Percentiles rank a stretch among this genome's conserved stretches.
Evolutionary conservation across 2,329 filamentous ascomycete genomes (phyloP).

Genomic region (Fusarium goolgardi): DNA sequence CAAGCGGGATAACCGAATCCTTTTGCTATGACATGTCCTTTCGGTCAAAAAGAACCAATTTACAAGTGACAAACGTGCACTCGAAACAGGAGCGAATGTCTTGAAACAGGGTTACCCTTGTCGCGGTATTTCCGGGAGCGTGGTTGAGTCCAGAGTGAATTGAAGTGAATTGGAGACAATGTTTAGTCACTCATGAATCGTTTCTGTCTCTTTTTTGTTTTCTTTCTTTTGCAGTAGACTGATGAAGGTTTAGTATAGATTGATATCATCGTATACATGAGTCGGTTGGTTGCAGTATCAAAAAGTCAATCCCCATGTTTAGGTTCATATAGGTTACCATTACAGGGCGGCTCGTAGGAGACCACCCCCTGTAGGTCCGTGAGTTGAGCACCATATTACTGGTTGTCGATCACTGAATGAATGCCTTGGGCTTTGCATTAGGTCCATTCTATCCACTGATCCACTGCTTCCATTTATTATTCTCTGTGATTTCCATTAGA

Average conservation of each 20-base stretch:
- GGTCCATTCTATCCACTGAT: too few species aligned
- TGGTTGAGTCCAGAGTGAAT: conserved; percentile 6
- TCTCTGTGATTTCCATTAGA: conserved; percentile 2
- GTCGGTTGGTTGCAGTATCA: background rate
- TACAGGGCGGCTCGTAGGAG: background rate
- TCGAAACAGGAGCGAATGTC: conserved; percentile 28
- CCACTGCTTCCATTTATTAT: background rate
- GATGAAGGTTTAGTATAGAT: background rate
- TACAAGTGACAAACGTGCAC: conserved; percentile 22
- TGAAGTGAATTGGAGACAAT: background rate
- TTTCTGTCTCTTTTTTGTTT: background rate
- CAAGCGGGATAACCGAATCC: conserved; percentile 34
- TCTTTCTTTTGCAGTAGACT: background rate
- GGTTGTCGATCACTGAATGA: background rate
- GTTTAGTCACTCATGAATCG: background rate
- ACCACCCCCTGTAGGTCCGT: background rate
- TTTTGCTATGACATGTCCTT: conserved; percentile 9
- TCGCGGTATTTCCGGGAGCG: conserved; percentile 45
- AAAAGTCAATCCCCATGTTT: background rate
- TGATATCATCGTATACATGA: background rate
- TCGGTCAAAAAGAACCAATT: conserved; percentile 15
- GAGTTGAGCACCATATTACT: background rate
- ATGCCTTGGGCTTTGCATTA: background rate
- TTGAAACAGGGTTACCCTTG: conserved; percentile 35
- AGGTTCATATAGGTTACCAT: background rate